A percentile compares a stretch with the other conserved stretches of the same genome.
phyloP scores from a whole-genome alignment of 768 basidiomycete genomes.

The Pisolithus marmoratus region DNA sequence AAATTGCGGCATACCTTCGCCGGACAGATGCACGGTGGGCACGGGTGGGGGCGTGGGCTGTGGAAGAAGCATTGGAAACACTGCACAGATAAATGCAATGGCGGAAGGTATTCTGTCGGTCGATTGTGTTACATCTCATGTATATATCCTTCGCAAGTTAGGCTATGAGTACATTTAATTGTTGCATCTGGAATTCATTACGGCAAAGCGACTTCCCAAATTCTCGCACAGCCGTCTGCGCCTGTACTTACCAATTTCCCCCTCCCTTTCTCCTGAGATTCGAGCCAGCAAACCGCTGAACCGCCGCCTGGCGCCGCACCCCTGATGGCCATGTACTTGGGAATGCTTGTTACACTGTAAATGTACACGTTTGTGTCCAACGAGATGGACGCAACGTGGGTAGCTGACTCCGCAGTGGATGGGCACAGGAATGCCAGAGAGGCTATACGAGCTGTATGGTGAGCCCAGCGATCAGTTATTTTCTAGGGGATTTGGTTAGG shows the following conservation, averaged over 20 bases:
- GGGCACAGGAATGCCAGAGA: conserved; percentile 40
- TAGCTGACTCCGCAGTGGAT: conserved; percentile 41
- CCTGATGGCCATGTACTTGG: conserved; percentile 74
- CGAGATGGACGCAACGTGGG: conserved; percentile 80
- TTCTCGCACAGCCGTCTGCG: conserved; percentile 74
- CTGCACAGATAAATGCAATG: conserved; percentile 2
- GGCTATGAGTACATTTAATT: not conserved
- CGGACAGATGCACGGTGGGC: conserved; percentile 60
- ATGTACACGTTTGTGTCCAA: conserved; percentile 92
- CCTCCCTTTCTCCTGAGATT: conserved; percentile 29
- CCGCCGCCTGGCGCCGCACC: conserved; percentile 86
- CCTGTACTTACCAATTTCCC: conserved; percentile 66
- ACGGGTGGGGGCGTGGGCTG: conserved; percentile 55
- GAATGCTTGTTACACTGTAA: conserved; percentile 57
- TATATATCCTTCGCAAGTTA: no score
- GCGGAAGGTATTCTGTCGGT: not conserved
- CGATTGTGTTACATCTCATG: no score
- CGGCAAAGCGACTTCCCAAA: conserved; percentile 51
- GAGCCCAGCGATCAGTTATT: conserved; percentile 76
- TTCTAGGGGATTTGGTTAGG: conserved; percentile 31
- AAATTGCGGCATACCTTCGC: conserved; percentile 41
- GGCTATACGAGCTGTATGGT: conserved; percentile 78
- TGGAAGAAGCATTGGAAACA: conserved; percentile 54
- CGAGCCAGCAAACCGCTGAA: conserved; percentile 73
- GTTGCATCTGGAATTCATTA: conserved; percentile 7